Base-by-base conservation (phyloP, 352 stramenopile genomes). In the Poterioochromonas sp. region DNA sequence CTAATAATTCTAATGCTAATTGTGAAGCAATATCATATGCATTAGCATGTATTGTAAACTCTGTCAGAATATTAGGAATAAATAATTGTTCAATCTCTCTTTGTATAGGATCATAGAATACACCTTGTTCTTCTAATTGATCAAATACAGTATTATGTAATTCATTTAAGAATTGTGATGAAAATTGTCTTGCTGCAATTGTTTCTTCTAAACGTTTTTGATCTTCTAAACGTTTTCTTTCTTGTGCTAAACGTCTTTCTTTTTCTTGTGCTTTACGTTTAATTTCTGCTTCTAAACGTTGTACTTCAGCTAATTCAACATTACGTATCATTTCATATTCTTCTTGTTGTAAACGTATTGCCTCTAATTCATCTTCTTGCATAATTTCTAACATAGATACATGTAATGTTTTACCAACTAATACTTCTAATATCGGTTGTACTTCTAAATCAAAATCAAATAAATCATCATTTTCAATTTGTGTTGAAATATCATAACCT, bases 401-500 rank as follows among this genome's bases (percentile, higher is more conserved):
- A 85, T 97, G 90, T 0, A 97, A 84, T 29, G 91, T 95, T 84
- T 97, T 97, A 37, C 92, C 92, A 29, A 97, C 92, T 26, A 97
- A 85, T 71, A 97, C 92, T 79, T 97, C 92, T 34, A 97, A 82
- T 62, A 97, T 95, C 26, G 92, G 92, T 76, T 93, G 89, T 34
- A 97, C 92, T 81, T 97, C 92, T 15, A 96, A 71, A 77, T 97
- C 92, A 80, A 97, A 97, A 83, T 97, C 90, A 74, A 97, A 97
- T 49, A 97, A 83, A 77, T 97, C 92, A 51, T 90, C 91, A 43
- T 86, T 87, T 53, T 95, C 89, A 71, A 97, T 94, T 80, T 97
- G 91, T 20, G 91, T 97, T 68, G 84, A 81, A 37, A 83, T 87
- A 79, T 97, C 92, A 2, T 93, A 79, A 0, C 92, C 92, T 8